Evolutionary conservation across 2,329 filamentous ascomycete genomes (phyloP), one percentile per base, ranked within the genome.

Genomic region (Fusarium tjaetaba): DNA sequence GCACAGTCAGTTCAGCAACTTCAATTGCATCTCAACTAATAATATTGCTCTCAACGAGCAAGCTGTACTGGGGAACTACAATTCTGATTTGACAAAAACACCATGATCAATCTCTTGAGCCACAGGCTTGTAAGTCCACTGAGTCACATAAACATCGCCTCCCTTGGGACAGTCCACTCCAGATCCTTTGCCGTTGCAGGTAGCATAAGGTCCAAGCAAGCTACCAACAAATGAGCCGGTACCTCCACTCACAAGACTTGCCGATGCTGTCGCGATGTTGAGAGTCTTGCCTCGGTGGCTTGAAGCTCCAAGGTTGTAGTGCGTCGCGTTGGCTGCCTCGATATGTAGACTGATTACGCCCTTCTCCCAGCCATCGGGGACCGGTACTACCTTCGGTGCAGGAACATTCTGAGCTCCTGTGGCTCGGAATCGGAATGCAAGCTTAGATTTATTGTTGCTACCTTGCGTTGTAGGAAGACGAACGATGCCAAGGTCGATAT

Each of bases 151-250:
- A 0, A 24, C 68, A 22, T 70, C 46, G 0, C 68, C 72, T 16
- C 64, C 72, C 14, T 60, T 30, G 0, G 63, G 63, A 28, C 69
- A 75, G 0, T 72, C 63, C 24, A 41, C 5, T 3, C 68, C 71
- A 4, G 53, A 45, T 0, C 72, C 72, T 15, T 38, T 34, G 0
- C 72, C 72, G 9, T 74, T 74, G 10, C 72, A 74, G 13, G 72
- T 74, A 5, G 68, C 72, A 28, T 69, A 74, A 11, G 71, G 58
- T 3, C 72, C 72, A 7, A 74, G 32, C 16, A 74, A 20, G 16
- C 59, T 71, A 4, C 70, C 69, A 3, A 75, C 65, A 26, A 74
- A 74, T 9, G 43, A 39, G 0, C 72, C 72, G 0, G 22, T 43
- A 0, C 72, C 72, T 15, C 58, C 61, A 14, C 72, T 74, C 4